Conservation (phyloP, 768 basidiomycete species). For the Russula sp. region DNA sequence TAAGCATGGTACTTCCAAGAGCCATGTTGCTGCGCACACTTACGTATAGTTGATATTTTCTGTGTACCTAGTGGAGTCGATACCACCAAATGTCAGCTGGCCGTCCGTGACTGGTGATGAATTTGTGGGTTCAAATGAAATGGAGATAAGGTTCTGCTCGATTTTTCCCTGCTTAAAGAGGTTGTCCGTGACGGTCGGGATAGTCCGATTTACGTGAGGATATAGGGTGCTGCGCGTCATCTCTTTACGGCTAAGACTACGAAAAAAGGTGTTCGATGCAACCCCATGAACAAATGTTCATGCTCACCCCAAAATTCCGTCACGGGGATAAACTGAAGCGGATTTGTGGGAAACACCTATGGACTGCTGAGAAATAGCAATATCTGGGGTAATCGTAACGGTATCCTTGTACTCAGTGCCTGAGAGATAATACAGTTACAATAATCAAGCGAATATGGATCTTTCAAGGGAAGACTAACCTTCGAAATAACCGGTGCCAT, state of each 20-base stretch:
- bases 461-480: conserved; percentile 37
- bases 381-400: conserved; percentile 50
- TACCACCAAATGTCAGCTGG: conserved; percentile 41
- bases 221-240: conserved; percentile 48
- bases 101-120: conserved; percentile 34
- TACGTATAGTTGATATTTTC: conserved; percentile 36
- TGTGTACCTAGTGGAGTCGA: conserved; percentile 37
- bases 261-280: background rate
- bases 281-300: background rate
- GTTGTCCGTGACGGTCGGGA: conserved; percentile 56
- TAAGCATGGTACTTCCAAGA: too few species aligned
- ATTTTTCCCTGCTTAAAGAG: conserved; percentile 36
- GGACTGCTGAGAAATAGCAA: conserved; percentile 54
- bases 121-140: conserved; percentile 39
- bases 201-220: conserved; percentile 27
- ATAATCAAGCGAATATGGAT: background rate
- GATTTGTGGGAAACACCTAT: conserved; percentile 58
- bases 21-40: conserved; percentile 10
- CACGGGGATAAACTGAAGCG: conserved; percentile 45
- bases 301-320: conserved; percentile 65
- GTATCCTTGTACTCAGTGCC: conserved; percentile 44
- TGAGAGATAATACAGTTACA: background rate
- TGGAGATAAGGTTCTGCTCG: conserved; percentile 31
- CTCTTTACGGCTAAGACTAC: conserved; percentile 57
- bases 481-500: conserved; percentile 60